Percentiles rank a stretch among this genome's conserved stretches.
Conservation (phyloP, 129 eudicot genomes). For the Flaveria robusta region DNA sequence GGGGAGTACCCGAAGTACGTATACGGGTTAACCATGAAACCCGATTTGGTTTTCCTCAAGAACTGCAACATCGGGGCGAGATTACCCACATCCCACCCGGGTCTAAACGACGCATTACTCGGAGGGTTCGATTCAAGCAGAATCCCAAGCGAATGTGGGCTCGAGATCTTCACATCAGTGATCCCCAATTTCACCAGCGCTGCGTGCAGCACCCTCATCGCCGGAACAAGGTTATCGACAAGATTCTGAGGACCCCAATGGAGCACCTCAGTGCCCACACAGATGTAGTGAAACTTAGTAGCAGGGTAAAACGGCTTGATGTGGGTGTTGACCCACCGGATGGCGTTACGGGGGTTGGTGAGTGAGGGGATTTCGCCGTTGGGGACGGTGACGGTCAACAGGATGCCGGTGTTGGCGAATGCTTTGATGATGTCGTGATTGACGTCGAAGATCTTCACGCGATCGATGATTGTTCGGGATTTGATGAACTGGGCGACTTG, state of each 20-base stretch:
- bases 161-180: conserved; percentile 56
- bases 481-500: conserved; percentile 72
- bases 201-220: conserved; percentile 63
- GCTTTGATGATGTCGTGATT: conserved; percentile 68
- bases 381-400: conserved; percentile 81
- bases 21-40: conserved; percentile 94
- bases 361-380: conserved; percentile 81
- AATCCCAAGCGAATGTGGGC: conserved; percentile 76
- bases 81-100: conserved; percentile 85
- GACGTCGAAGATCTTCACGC: conserved; percentile 66
- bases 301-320: conserved; percentile 65
- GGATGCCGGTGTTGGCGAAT: conserved; percentile 67
- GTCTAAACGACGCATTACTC: conserved; percentile 74
- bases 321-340: conserved; percentile 61
- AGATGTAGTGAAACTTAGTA: conserved; percentile 63
- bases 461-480: conserved; percentile 58
- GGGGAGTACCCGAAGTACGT: conserved; percentile 75
- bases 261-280: conserved; percentile 81
- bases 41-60: conserved; percentile 55
- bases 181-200: conserved; percentile 55
- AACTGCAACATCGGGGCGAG: conserved; percentile 74
- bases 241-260: conserved; percentile 93
- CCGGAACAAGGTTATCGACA: conserved; percentile 69
- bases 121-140: conserved; percentile 66
- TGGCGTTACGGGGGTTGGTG: conserved; percentile 50